Base-by-base conservation (phyloP, 1,284 basidiomycete genomes). In the Sporisorium scitamineum region DNA sequence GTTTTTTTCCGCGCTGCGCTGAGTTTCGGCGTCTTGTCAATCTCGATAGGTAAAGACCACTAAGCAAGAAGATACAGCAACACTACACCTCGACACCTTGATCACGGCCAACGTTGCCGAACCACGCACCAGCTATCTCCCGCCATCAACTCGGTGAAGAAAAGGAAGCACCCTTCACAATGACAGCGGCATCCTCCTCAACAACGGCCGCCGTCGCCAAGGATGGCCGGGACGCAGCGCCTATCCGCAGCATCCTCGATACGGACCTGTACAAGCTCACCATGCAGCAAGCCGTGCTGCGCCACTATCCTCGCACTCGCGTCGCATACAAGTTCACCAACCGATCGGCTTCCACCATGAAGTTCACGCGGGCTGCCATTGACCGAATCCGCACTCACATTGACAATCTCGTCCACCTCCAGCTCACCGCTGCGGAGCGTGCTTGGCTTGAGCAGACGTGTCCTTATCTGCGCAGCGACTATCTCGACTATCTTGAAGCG, bases 231-330 rank as follows among this genome's bases (percentile, higher is more conserved):
- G 54, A 57, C 20, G 37, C 61, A 2, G 1, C 67, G 5, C 70
- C 75, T 3, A 61, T 81, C 26, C 58, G 74, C 18, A 94, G 93
- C 31, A 88, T 98, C 60, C 89, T 99, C 61, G 96, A 98, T 86
- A 97, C 95, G 0, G 96, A 99, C 85, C 87, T 97, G 44, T 98
- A 99, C 91, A 99, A 97, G 94, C 88, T 98, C 56, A 95, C 95
- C 0, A 99, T 98, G 96, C 96, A 98, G 87, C 93, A 97, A 86
- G 95, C 94, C 0, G 91, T 98, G 13, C 84, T 92, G 61, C 88
- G 90, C n/a, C 90, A 92, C 80, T 97, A 94, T 80, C 92, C 92
- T 3, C 86, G 90, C 58, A 89, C 90, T 0, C 81, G 88, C 18
- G 91, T 88, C 39, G 58, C 79, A 16, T 81, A 95, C 87, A 89